These are phyloP conservation scores for Neurospora intermedia DNA, from an alignment of 495 filamentous ascomycete species.

Conservation along the genomic window DNA sequence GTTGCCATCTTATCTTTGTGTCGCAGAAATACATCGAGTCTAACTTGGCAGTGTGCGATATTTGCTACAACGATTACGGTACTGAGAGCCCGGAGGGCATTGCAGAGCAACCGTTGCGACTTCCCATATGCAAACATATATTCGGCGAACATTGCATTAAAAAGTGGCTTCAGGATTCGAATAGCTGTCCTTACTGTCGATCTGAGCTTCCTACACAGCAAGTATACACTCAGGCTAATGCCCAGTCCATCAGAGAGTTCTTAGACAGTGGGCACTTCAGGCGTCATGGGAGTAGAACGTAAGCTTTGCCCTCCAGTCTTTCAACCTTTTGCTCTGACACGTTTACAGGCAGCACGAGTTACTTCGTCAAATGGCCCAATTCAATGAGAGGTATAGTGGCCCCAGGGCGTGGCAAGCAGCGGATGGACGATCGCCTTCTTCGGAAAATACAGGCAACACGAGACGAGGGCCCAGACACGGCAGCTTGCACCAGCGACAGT, in stretches of 20 bases:
- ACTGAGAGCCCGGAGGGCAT: constrained; percentile 39
- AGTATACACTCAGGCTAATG: background rate
- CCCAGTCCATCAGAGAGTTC: constrained; percentile 11
- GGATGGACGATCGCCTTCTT: constrained; percentile 29
- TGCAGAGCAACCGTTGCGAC: constrained; percentile 37
- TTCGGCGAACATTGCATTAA: constrained; percentile 51
- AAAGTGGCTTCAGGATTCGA: constrained; percentile 49
- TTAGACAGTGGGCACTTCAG: constrained; percentile 3
- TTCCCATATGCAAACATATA: constrained; percentile 47
- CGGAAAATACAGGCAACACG: constrained; percentile 23
- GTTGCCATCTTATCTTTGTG: constrained; percentile 10
- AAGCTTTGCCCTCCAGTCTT: background rate
- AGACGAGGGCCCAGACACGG: constrained; percentile 29
- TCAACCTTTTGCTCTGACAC: background rate
- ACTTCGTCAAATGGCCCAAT: constrained; percentile 1
- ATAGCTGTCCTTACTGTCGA: constrained; percentile 48
- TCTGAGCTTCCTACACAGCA: constrained; percentile 44
- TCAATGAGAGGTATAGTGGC: constrained; percentile 1
- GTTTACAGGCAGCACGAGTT: constrained; percentile 1
- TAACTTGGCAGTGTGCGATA: constrained; percentile 37
- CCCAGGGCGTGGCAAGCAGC: constrained; percentile 12
- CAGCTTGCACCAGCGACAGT: constrained; percentile 13
- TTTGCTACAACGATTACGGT: constrained; percentile 49
- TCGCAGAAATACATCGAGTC: background rate
- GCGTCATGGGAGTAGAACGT: background rate